phyloP scores from a whole-genome alignment of 805 yeast species.

The Teunomyces gatunensis region DNA sequence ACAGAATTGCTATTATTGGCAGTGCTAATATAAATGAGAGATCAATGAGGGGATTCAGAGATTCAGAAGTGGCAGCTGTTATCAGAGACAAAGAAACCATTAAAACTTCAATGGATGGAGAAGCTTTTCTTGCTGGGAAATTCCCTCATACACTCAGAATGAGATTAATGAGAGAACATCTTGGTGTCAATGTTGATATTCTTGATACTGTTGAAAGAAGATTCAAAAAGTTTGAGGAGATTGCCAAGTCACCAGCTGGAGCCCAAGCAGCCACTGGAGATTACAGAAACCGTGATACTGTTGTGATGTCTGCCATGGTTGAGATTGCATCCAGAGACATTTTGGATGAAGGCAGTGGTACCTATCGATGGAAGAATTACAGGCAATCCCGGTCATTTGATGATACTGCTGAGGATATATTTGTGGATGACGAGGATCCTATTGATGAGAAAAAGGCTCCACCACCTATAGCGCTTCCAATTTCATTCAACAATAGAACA shows the following conservation, averaged over 20 bases:
- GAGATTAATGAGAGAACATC: constrained; percentile 93
- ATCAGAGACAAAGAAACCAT: constrained; percentile 80
- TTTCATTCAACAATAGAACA: constrained; percentile 84
- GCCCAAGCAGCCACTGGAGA: constrained; percentile 44
- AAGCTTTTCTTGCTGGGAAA: constrained; percentile 75
- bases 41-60: constrained; percentile 91
- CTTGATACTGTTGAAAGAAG: constrained; percentile 78
- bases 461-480: constrained; percentile 35
- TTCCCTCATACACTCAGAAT: constrained; percentile 88
- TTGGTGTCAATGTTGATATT: constrained; percentile 89
- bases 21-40: constrained; percentile 97
- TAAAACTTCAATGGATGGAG: constrained; percentile 73
- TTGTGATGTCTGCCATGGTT: constrained; percentile 60
- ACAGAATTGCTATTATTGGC: constrained; percentile 89
- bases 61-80: constrained; percentile 89
- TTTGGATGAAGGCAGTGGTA: constrained; percentile 49
- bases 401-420: constrained; percentile 6
- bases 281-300: constrained; percentile 31
- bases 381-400: constrained; percentile 15
- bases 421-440: constrained; percentile 20
- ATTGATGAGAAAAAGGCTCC: constrained; percentile 20
- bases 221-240: constrained; percentile 48
- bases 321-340: constrained; percentile 74
- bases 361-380: constrained; percentile 43
- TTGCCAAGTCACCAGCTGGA: constrained; percentile 44